Evolutionary conservation across 129 eudicot genomes (phyloP).

Genomic region (Erigeron canadensis): DNA sequence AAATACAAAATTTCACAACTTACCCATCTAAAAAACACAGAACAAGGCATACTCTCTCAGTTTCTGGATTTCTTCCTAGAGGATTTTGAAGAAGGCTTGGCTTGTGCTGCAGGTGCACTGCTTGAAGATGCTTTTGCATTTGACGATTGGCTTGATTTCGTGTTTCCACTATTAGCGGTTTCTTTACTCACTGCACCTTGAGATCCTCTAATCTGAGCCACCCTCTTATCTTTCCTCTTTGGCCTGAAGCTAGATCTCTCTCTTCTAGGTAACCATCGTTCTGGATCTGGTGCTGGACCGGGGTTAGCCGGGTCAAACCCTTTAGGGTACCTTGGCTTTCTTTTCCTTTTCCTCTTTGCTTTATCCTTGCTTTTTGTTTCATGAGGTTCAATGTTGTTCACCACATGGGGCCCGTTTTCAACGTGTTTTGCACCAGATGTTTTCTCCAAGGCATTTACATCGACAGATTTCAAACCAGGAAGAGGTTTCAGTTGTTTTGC

Average conservation of each 20-base stretch:
- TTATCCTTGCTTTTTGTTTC: slow-evolving; percentile 71
- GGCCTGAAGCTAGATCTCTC: slow-evolving; percentile 94
- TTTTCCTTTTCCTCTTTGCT: slow-evolving; percentile 80
- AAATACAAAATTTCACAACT: not conserved
- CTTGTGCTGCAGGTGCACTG: slow-evolving; percentile 50
- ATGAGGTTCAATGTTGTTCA: slow-evolving; percentile 32
- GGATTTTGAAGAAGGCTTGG: slow-evolving; percentile 68
- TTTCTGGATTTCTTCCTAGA: slow-evolving; percentile 88
- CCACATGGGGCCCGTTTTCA: slow-evolving; percentile 50
- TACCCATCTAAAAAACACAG: not conserved
- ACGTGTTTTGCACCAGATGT: slow-evolving; percentile 81
- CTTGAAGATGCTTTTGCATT: slow-evolving; percentile 54
- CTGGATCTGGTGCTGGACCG: slow-evolving; percentile 90
- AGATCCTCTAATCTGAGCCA: slow-evolving; percentile 86
- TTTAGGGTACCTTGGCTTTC: slow-evolving; percentile 92
- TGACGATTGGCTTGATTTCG: slow-evolving; percentile 53
- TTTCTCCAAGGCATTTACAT: slow-evolving; percentile 75
- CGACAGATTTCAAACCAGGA: slow-evolving; percentile 69
- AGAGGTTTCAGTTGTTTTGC: slow-evolving; percentile 79
- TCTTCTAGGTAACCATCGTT: slow-evolving; percentile 88
- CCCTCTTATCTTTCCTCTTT: slow-evolving; percentile 84
- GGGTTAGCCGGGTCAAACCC: slow-evolving; percentile 90
- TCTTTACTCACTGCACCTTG: slow-evolving; percentile 93
- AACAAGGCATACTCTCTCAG: slow-evolving; percentile 13
- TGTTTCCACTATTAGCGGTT: slow-evolving; percentile 26